Conservation (phyloP, 23 red algal genomes). For the Pyropia yezoensis region DNA sequence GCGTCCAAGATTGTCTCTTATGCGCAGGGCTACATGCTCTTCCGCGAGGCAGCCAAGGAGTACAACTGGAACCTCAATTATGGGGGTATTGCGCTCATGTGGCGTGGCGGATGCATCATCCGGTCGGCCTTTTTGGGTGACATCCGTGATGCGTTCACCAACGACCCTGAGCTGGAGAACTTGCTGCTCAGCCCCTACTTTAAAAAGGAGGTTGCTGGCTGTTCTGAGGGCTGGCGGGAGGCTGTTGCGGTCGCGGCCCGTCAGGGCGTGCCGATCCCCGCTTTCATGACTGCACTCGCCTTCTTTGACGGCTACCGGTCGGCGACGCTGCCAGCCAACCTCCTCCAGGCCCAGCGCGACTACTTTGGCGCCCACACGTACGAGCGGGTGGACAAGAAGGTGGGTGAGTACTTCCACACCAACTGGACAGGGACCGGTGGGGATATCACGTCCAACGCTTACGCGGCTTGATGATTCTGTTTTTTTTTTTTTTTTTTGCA, state of each 20-base stretch:
- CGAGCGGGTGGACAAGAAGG: constrained; percentile 55
- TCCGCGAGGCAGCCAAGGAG: constrained; percentile 55
- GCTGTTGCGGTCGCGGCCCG: constrained; percentile 36
- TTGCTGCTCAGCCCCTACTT: constrained; percentile 61
- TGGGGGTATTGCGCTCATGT: constrained; percentile 77
- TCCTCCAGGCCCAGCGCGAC: constrained; percentile 70
- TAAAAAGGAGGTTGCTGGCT: constrained; percentile 24
- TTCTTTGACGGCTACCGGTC: constrained; percentile 75
- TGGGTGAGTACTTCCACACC: constrained; percentile 72
- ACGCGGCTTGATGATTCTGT: constrained; percentile 29
- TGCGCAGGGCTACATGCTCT: constrained; percentile 74
- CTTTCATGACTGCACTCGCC: constrained; percentile 42
- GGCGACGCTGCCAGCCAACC: constrained; percentile 48
- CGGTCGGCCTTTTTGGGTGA: constrained; percentile 61
- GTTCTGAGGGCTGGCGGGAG: constrained; percentile 45
- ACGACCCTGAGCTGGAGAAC: constrained; percentile 33
- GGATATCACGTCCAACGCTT: constrained; percentile 46
- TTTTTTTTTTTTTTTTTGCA: background rate
- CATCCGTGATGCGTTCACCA: constrained; percentile 52
- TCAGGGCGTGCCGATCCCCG: constrained; percentile 52
- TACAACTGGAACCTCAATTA: constrained; percentile 75
- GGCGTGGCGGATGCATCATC: constrained; percentile 87
- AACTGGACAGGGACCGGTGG: constrained; percentile 80
- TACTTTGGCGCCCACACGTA: constrained; percentile 74
- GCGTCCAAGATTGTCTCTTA: constrained; percentile 74